phyloP scores from a whole-genome alignment of 306 rosid genomes.

The Ormosia emarginata region DNA sequence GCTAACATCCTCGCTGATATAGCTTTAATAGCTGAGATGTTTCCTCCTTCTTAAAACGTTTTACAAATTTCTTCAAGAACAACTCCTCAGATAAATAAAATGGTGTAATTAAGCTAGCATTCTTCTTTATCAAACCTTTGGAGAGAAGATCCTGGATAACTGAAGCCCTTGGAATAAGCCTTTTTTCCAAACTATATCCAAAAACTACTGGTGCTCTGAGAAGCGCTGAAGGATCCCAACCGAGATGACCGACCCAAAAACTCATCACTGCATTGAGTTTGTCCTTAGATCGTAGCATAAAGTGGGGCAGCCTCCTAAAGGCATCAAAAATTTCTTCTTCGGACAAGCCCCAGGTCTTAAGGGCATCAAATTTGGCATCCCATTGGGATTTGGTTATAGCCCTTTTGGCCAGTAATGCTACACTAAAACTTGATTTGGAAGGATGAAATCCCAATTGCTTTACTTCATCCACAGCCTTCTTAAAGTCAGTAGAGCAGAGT shows the following conservation, averaged over 20 bases:
- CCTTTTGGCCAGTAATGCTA: constrained; percentile 21
- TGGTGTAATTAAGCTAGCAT: not conserved
- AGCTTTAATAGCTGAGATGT: too few relatives aligned
- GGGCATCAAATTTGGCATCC: constrained; percentile 35
- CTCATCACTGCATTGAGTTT: constrained; percentile 40
- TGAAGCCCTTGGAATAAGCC: constrained; percentile 38
- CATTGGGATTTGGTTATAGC: constrained; percentile 24
- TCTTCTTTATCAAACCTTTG: constrained; percentile 34
- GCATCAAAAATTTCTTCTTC: constrained; percentile 32
- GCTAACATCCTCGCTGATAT: too few relatives aligned
- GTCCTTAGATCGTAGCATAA: constrained; percentile 27
- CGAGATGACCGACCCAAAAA: constrained; percentile 30
- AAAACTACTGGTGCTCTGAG: not conserved
- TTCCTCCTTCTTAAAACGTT: too few relatives aligned
- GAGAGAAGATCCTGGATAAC: constrained; percentile 30
- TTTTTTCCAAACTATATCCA: constrained; percentile 34
- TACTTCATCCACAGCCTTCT: constrained; percentile 20
- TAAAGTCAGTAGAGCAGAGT: not conserved
- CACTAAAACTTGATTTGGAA: not conserved
- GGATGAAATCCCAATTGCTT: constrained; percentile 45
- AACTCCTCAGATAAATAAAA: too few relatives aligned
- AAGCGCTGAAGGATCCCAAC: constrained; percentile 15
- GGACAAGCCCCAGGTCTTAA: constrained; percentile 52
- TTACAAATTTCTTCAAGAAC: too few relatives aligned
- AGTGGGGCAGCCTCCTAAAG: constrained; percentile 28